Evolutionary conservation across 2,329 filamentous ascomycete species (phyloP), one percentile per base, ranked within the genome.

Genomic region (Aspergillus clavatus): DNA sequence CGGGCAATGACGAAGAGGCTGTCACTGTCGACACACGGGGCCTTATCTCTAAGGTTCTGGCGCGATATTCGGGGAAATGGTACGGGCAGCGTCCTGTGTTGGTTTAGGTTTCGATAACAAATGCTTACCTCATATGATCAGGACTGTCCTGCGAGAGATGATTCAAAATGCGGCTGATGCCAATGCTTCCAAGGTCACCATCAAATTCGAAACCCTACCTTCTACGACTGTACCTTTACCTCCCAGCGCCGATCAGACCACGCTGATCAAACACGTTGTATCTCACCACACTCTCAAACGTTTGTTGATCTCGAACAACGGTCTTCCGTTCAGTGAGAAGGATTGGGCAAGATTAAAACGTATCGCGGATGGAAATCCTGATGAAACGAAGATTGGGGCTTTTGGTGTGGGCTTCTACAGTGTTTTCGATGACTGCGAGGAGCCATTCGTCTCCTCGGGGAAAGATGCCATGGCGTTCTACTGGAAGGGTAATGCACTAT

Each of bases 381-480:
- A 98, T 66, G 93, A 98, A 71, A 97, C 90, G 38, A 98, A 98
- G 74, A 98, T 98, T 59, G 93, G 93, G 43, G 94, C 93, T 3
- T 98, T 98, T 65, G 93, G 93, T 55, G 93, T 98, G 24, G 93
- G 93, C 2, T 98, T 98, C 72, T 98, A 98, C 76, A 95, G 88
- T 65, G 91, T 97, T 29, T 98, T 98, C 66, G 88, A 93, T 50
- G 93, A 98, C 65, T 98, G 91, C 65, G 94, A 98, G 68, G 89
- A 96, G 57, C 93, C 93, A 0, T 97, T 98, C 62, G 87, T 98
- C 53, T 93, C 89, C 55, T 97, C 91, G 1, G 93, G 93, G 1
- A 81, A 79, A 51, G 84, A 95, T 68, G 90, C 89, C 28, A 96
- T 98, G 88, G 91, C 91, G 0, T 98, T 98, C 63, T 98, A 96